Percentiles rank a stretch among this genome's conserved stretches.
These are phyloP conservation scores for Zarea fungicola DNA, from an alignment of 2,329 filamentous ascomycete genomes.

Conservation along the genomic window DNA sequence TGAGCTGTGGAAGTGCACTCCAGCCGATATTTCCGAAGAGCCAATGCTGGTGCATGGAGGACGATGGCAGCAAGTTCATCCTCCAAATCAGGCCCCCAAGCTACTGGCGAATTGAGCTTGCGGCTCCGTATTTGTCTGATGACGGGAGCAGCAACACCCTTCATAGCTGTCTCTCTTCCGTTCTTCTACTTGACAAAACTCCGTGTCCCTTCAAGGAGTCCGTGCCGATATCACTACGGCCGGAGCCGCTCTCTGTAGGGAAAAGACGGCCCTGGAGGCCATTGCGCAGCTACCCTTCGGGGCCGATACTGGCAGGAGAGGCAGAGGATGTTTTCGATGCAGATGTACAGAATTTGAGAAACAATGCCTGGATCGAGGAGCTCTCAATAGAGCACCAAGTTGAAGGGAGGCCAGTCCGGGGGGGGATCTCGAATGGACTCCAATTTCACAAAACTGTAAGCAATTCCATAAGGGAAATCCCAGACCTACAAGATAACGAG, in stretches of 20 bases:
- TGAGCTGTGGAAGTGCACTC: conserved; percentile 77
- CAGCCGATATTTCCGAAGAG: conserved; percentile 85
- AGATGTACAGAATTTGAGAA: neutral
- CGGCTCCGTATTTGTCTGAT: conserved; percentile 46
- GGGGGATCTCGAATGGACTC: too few species aligned
- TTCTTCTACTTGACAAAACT: conserved; percentile 83
- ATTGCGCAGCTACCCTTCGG: conserved; percentile 5
- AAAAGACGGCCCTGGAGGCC: conserved; percentile 3
- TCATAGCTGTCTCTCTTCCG: conserved; percentile 66
- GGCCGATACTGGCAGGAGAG: neutral
- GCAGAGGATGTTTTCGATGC: neutral
- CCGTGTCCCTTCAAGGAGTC: conserved; percentile 68
- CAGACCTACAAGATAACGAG: too few species aligned
- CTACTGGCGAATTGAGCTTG: conserved; percentile 88
- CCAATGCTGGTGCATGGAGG: conserved; percentile 90
- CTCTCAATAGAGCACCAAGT: neutral
- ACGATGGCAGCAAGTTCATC: conserved; percentile 75
- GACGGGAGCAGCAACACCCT: conserved; percentile 50
- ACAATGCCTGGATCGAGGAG: neutral
- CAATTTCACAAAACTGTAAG: too few species aligned
- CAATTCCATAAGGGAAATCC: too few species aligned
- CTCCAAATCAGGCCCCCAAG: conserved; percentile 75
- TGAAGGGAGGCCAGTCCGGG: too few species aligned
- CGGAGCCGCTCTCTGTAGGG: neutral
- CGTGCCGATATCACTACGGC: conserved; percentile 1